Conservation (phyloP, 2,329 filamentous ascomycete genomes). For the Nemania sp. region DNA sequence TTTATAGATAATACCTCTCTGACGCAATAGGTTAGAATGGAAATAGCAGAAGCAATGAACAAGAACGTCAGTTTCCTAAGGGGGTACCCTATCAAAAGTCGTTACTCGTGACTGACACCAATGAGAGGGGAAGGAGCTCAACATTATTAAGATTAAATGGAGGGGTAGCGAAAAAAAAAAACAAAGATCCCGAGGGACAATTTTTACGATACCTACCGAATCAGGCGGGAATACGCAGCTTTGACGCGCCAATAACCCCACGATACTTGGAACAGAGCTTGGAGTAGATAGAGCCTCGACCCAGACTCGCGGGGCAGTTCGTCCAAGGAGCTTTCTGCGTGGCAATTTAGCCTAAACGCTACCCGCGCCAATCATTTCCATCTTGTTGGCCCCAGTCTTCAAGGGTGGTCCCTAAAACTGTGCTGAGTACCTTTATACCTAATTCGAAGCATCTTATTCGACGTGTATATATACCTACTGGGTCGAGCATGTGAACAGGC, state of each 20-base stretch:
- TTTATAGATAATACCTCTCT: constrained; percentile 1
- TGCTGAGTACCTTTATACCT: no score
- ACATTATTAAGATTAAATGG: constrained; percentile 8
- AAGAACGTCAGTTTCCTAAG: background rate
- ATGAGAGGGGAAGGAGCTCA: background rate
- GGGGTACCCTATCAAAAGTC: constrained; percentile 8
- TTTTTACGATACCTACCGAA: constrained; percentile 16
- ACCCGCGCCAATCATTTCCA: constrained; percentile 21
- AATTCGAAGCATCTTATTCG: no score
- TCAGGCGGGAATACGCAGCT: constrained; percentile 5
- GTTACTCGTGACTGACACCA: background rate
- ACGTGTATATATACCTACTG: background rate
- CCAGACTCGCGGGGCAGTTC: constrained; percentile 25
- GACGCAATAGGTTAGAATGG: background rate
- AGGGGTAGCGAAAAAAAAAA: background rate
- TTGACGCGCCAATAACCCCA: no score
- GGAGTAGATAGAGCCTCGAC: background rate
- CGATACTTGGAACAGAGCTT: constrained; percentile 1
- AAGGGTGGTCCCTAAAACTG: background rate
- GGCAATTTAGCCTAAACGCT: constrained; percentile 27
- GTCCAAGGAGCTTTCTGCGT: constrained; percentile 4
- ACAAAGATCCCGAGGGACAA: background rate
- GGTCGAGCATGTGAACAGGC: no score
- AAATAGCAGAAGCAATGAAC: background rate
- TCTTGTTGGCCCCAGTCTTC: background rate